A percentile compares a stretch with the other conserved stretches of the same genome.
These are phyloP conservation scores for Physaria fendleri DNA, from an alignment of 345 rosid species.

Conservation along the genomic window DNA sequence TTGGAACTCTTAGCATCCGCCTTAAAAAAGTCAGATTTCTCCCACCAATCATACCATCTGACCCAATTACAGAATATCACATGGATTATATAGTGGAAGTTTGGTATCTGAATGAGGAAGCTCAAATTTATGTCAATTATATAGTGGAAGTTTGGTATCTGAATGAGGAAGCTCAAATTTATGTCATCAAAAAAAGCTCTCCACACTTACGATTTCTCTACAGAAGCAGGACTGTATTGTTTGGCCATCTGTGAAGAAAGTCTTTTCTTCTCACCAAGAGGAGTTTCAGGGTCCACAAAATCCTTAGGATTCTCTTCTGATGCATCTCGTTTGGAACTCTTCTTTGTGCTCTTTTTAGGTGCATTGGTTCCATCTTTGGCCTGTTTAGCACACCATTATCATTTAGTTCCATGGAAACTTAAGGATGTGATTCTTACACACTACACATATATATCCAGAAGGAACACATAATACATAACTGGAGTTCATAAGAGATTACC, in stretches of 20 bases:
- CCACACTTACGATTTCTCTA: conserved; percentile 73
- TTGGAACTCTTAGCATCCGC: conserved; percentile 75
- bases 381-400: conserved; percentile 36
- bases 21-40: conserved; percentile 53
- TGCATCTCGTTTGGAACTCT: conserved; percentile 48
- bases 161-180: neutral
- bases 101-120: neutral
- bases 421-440: neutral
- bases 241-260: conserved; percentile 85
- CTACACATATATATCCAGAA: neutral
- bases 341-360: conserved; percentile 57
- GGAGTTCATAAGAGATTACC: conserved; percentile 27
- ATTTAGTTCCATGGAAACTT: neutral
- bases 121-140: neutral
- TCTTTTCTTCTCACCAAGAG: conserved; percentile 62
- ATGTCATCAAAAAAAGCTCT: neutral
- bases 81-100: neutral
- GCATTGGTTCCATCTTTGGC: conserved; percentile 39
- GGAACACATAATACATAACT: neutral
- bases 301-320: conserved; percentile 67
- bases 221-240: conserved; percentile 69
- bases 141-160: neutral
- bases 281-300: conserved; percentile 72
- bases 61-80: conserved; percentile 10
- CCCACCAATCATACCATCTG: conserved; percentile 99